A percentile compares a stretch with the other conserved stretches of the same genome.
These are phyloP conservation scores for Crithidia brevicula DNA, from an alignment of 208 protist genomes.

Conservation along the genomic window DNA sequence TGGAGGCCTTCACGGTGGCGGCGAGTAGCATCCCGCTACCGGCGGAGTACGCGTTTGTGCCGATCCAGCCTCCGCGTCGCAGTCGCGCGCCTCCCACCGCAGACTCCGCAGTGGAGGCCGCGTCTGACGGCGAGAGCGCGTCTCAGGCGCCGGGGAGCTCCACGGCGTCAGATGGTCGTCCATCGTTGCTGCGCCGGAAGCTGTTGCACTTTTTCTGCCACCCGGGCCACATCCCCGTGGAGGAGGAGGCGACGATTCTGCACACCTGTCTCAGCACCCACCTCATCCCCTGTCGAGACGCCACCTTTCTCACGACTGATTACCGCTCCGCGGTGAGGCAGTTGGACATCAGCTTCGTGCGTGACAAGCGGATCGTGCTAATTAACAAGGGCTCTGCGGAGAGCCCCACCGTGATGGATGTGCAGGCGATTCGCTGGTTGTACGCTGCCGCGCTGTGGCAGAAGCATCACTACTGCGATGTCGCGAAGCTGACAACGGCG, in stretches of 20 bases:
- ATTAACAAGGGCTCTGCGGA: slow-evolving; percentile 50
- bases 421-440: slow-evolving; percentile 62
- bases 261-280: slow-evolving; percentile 35
- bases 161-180: neutral
- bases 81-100: neutral
- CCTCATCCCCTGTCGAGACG: slow-evolving; percentile 47
- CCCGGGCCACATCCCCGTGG: slow-evolving; percentile 19
- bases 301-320: slow-evolving; percentile 46
- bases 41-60: slow-evolving; percentile 55
- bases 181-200: too few relatives aligned
- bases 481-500: neutral
- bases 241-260: slow-evolving; percentile 13
- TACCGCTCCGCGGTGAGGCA: slow-evolving; percentile 30
- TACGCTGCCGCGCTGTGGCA: slow-evolving; percentile 41
- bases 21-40: slow-evolving; percentile 35
- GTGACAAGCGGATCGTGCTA: slow-evolving; percentile 45
- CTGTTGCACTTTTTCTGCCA: slow-evolving; percentile 47
- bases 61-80: neutral
- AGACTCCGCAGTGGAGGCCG: too few relatives aligned
- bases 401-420: slow-evolving; percentile 43
- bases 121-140: too few relatives aligned
- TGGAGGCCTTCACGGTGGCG: slow-evolving; percentile 41
- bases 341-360: slow-evolving; percentile 27
- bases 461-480: slow-evolving; percentile 6
- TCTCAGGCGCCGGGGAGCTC: too few relatives aligned